These are phyloP conservation scores for Paramecium pentaurelia DNA, from an alignment of 73 alveolate species.

Conservation along the genomic window DNA sequence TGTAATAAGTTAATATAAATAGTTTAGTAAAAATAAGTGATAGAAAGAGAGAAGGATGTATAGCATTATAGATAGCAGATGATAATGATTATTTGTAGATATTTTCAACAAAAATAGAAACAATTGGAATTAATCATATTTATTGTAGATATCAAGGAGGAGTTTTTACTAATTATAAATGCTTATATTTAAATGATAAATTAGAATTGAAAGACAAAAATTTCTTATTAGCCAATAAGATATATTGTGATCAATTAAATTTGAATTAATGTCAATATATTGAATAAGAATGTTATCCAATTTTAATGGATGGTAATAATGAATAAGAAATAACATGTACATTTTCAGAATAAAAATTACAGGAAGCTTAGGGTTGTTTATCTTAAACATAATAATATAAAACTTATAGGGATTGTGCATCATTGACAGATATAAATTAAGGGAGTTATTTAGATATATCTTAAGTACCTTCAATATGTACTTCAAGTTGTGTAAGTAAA, in stretches of 20 bases:
- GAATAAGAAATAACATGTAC: background rate
- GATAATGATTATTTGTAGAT: background rate
- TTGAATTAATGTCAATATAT: background rate
- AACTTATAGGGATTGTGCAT: background rate
- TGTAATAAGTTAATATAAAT: background rate
- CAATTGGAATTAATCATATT: constrained; percentile 28
- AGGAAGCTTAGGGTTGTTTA: background rate
- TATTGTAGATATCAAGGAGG: constrained; percentile 34
- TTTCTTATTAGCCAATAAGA: background rate
- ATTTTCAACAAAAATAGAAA: background rate
- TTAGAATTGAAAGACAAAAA: background rate
- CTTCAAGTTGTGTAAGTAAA: background rate
- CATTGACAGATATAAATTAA: background rate
- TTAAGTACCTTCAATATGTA: background rate
- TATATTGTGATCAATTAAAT: background rate
- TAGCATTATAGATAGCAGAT: constrained; percentile 3
- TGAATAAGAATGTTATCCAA: background rate
- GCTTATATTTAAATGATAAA: background rate
- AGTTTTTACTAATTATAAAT: background rate
- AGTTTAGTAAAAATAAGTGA: background rate
- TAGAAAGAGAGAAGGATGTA: constrained; percentile 33
- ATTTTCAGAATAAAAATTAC: background rate
- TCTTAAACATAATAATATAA: background rate
- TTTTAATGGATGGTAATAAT: background rate
- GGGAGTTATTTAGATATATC: background rate